phyloP scores from a whole-genome alignment of 257 asterid genomes.

The Ophiorrhiza pumila region DNA sequence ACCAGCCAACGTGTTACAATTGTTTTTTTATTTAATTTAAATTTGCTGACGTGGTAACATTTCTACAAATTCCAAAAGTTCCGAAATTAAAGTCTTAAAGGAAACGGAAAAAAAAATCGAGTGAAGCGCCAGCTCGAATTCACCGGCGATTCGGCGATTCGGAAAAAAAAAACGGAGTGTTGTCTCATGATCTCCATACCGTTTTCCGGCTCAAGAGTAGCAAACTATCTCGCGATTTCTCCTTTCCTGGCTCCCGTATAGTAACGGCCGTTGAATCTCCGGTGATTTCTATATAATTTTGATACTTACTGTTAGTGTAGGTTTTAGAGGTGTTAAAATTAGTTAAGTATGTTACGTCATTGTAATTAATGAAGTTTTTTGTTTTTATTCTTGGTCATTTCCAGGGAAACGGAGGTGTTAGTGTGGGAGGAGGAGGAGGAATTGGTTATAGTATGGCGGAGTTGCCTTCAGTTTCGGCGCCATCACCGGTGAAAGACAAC shows the following conservation, averaged over 20 bases:
- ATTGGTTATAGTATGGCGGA: conserved; percentile 76
- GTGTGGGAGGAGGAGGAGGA: conserved; percentile 22
- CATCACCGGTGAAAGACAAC: conserved; percentile 52
- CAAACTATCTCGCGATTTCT: background rate
- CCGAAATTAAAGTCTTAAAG: background rate
- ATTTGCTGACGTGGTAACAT: conserved; percentile 11
- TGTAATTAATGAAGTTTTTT: background rate
- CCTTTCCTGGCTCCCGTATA: background rate
- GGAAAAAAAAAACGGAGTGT: background rate
- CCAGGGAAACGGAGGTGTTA: background rate
- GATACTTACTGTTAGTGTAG: background rate
- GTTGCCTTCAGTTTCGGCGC: conserved; percentile 41
- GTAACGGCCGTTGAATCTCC: background rate
- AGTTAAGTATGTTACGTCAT: background rate
- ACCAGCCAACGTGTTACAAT: background rate
- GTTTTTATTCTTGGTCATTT: conserved; percentile 1
- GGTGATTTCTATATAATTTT: conserved; percentile 2
- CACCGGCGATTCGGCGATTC: conserved; percentile 8
- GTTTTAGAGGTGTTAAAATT: background rate
- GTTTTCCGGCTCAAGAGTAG: background rate
- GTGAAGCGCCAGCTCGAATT: background rate
- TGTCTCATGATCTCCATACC: background rate
- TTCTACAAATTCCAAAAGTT: background rate
- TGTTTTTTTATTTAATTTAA: no score
- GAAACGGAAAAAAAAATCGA: background rate